phyloP scores from a whole-genome alignment of 2,329 filamentous ascomycete species.

The Arthrobotrys iridis region DNA sequence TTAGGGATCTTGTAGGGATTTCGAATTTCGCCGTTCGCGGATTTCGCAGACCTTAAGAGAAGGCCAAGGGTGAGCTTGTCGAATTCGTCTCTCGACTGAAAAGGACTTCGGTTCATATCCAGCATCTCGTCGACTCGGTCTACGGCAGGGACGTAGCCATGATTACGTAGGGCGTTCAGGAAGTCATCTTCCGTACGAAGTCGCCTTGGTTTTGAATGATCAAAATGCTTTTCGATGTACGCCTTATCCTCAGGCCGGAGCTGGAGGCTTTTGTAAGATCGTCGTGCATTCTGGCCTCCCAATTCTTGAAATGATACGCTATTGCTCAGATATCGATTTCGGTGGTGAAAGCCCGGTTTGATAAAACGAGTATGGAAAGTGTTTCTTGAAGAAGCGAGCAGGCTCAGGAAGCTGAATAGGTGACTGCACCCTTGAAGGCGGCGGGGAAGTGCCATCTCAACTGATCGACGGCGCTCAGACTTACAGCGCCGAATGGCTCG shows the following conservation, averaged over 20 bases:
- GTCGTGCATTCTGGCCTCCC: no score
- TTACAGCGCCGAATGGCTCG: no score
- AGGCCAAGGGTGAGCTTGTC: conserved; percentile 43
- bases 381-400: conserved; percentile 31
- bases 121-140: conserved; percentile 48
- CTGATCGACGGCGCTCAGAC: background rate
- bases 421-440: conserved; percentile 8
- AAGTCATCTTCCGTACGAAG: conserved; percentile 30
- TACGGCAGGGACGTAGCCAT: conserved; percentile 38
- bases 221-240: background rate
- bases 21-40: conserved; percentile 39
- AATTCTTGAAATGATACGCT: background rate
- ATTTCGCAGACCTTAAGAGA: conserved; percentile 24
- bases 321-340: background rate
- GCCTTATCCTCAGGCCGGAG: conserved; percentile 1
- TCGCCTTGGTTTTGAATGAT: conserved; percentile 3
- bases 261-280: background rate
- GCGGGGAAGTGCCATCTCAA: conserved; percentile 14
- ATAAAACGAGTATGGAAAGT: background rate
- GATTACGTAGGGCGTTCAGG: background rate
- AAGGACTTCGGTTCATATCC: conserved; percentile 39
- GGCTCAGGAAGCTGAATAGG: conserved; percentile 24
- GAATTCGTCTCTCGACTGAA: conserved; percentile 24
- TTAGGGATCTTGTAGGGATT: conserved; percentile 44
- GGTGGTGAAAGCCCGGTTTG: background rate